phyloP scores from a whole-genome alignment of 2,329 filamentous ascomycete genomes.

The Colletotrichum spaethianum region DNA sequence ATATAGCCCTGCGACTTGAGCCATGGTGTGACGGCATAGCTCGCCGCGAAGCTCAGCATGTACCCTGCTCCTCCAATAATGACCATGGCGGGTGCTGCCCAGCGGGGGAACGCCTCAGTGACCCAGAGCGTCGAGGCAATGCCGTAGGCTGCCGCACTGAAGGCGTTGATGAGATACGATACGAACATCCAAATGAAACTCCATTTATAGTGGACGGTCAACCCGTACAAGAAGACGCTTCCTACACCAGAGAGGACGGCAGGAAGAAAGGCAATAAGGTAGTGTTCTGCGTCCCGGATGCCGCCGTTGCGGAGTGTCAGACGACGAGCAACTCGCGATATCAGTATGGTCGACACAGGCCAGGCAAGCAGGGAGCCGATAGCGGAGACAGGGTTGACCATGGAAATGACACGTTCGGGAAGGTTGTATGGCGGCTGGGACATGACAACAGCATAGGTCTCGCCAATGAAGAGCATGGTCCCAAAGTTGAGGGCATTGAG shows the following conservation, averaged over 20 bases:
- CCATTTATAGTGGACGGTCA: slow-evolving; percentile 42
- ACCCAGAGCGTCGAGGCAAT: slow-evolving; percentile 47
- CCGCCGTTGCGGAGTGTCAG: slow-evolving; percentile 45
- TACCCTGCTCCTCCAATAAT: slow-evolving; percentile 37
- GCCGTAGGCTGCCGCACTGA: slow-evolving; percentile 42
- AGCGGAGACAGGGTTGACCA: slow-evolving; percentile 34
- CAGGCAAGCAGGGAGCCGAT: slow-evolving; percentile 42
- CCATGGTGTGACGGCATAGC: slow-evolving; percentile 26
- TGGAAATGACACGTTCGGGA: slow-evolving; percentile 28
- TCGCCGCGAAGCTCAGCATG: slow-evolving; percentile 36
- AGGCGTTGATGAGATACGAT: slow-evolving; percentile 41
- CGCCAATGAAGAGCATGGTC: slow-evolving; percentile 45
- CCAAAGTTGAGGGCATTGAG: slow-evolving; percentile 46
- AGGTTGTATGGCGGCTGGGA: slow-evolving; percentile 41
- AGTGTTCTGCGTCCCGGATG: slow-evolving; percentile 47
- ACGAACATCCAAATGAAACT: slow-evolving; percentile 38
- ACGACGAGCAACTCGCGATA: slow-evolving; percentile 43
- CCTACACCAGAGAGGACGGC: slow-evolving; percentile 43
- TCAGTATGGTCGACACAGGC: slow-evolving; percentile 39
- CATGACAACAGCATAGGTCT: slow-evolving; percentile 43
- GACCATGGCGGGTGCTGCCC: slow-evolving; percentile 44
- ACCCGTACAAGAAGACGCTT: slow-evolving; percentile 43
- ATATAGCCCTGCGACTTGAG: slow-evolving; percentile 35
- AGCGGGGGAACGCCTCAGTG: slow-evolving; percentile 46
- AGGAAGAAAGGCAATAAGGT: slow-evolving; percentile 45